Base-by-base conservation (phyloP, 1,284 basidiomycete species). In the Moesziomyces sp. region DNA sequence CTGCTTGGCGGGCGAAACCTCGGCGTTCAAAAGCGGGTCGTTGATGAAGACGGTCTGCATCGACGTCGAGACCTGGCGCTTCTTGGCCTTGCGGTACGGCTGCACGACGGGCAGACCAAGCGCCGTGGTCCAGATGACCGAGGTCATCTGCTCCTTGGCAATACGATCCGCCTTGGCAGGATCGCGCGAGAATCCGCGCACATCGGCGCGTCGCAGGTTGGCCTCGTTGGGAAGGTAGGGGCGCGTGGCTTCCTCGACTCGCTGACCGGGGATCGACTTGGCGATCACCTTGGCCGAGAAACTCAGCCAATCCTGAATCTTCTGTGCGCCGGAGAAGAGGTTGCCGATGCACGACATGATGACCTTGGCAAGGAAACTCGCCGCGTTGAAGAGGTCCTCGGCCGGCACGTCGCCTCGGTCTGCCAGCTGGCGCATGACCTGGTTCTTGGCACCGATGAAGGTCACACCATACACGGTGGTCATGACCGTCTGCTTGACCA, bases 401-500 rank as follows among this genome's bases (percentile, higher is more conserved):
- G 88, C 85, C 0, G 89, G 87, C 40, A 97, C 87, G 71, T 92
- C 92, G 38, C 89, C 89, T 52, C 91, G 87, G 55, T 92, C 92
- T 70, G 88, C 89, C 43, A 99, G 86, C 86, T 98, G 95, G 79
- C 87, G 91, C 86, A 93, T 91, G 62, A 98, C 97, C 86, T 99
- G 97, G 30, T 94, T 93, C 60, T 94, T 90, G 26, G 96, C 97
- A 38, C 96, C 97, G 58, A 98, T 87, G 84, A 91, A 97, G 0
- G 96, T 99, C 23, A 99, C 96, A 46, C 95, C 96, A 84, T 99
- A 99, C 40, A 99, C 97, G 11, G 97, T 99, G 0, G 97, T 99
- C 97, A 99, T 99, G 77, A 98, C 93, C 19, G 96, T 98, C 87
- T 99, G 96, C 88, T 99, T 99, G 77, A 99, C 96, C 24, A 98